These are phyloP conservation scores for Boletus rubroflammeus DNA, from an alignment of 768 basidiomycete species.

Conservation along the genomic window DNA sequence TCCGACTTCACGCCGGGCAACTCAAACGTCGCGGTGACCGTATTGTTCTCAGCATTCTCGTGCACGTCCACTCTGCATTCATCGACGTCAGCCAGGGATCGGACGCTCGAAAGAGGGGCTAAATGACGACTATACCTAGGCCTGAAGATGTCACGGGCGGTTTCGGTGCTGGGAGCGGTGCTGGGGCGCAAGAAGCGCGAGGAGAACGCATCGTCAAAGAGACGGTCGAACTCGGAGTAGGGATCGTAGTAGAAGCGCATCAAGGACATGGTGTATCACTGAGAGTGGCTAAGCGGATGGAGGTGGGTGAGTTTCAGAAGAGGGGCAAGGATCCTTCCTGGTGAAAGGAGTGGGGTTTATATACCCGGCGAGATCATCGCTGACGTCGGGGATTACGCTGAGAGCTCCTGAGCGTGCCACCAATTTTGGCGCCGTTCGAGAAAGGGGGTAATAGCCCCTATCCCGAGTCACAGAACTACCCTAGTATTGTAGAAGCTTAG, in stretches of 20 bases:
- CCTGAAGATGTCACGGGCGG: conserved; percentile 19
- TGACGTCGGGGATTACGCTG: conserved; percentile 3
- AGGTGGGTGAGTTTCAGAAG: not conserved
- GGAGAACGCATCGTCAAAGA: conserved; percentile 39
- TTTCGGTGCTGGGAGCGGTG: conserved; percentile 2
- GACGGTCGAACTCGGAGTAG: conserved; percentile 41
- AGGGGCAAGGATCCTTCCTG: not conserved
- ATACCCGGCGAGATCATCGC: not conserved
- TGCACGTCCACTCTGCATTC: conserved; percentile 53
- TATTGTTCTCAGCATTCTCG: conserved; percentile 44
- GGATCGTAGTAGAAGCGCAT: conserved; percentile 35
- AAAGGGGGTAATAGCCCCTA: not conserved
- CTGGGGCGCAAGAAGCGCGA: conserved; percentile 24
- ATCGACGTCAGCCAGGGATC: not conserved
- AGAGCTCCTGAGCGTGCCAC: conserved; percentile 2
- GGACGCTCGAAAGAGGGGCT: too few species aligned
- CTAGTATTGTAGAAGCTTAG: too few species aligned
- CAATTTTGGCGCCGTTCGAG: not conserved
- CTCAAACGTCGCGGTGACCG: conserved; percentile 55
- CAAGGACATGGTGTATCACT: conserved; percentile 21
- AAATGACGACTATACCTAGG: too few species aligned
- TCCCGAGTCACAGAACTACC: too few species aligned
- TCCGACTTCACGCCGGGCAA: conserved; percentile 53
- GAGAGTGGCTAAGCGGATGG: not conserved
- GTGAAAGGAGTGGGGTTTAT: not conserved